phyloP scores from a whole-genome alignment of 2,329 filamentous ascomycete genomes.

The Epichloe sibirici region DNA sequence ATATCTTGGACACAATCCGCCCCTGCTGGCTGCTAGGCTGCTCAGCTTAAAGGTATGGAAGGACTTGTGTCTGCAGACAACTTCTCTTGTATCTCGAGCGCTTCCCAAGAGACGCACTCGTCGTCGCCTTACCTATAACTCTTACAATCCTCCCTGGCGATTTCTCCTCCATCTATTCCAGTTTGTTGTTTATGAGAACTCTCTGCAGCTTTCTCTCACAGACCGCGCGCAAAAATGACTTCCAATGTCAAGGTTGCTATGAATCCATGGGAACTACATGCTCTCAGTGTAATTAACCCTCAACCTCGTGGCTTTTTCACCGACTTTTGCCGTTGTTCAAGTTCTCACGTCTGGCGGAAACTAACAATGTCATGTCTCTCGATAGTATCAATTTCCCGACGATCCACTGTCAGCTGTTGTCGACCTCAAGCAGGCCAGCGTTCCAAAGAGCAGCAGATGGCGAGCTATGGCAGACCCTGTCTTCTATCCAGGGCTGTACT shows the following conservation, averaged over 20 bases:
- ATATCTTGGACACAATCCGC: neutral
- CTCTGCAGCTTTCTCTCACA: neutral
- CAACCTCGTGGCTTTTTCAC: neutral
- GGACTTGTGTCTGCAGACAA: too few relatives aligned
- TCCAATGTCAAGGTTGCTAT: conserved; percentile 9
- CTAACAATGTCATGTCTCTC: neutral
- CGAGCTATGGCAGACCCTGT: conserved; percentile 28
- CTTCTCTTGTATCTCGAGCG: too few relatives aligned
- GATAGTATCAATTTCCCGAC: conserved; percentile 11
- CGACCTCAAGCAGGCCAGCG: neutral
- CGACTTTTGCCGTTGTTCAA: neutral
- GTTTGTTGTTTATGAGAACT: too few relatives aligned
- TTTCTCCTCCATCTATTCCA: too few relatives aligned
- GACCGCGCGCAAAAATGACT: neutral
- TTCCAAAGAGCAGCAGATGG: conserved; percentile 10
- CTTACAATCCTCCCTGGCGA: too few relatives aligned
- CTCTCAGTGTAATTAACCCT: conserved; percentile 19
- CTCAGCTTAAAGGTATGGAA: too few relatives aligned
- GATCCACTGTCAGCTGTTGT: conserved; percentile 1
- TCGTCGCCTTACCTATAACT: too few relatives aligned
- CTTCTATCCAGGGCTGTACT: conserved; percentile 45
- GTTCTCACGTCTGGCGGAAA: neutral
- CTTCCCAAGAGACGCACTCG: neutral
- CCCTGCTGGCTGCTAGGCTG: neutral
- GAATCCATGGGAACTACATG: conserved; percentile 24